Evolutionary conservation across 2,329 filamentous ascomycete species (phyloP), one percentile per base, ranked within the genome.

Genomic region (Lachnellula subtilissima): DNA sequence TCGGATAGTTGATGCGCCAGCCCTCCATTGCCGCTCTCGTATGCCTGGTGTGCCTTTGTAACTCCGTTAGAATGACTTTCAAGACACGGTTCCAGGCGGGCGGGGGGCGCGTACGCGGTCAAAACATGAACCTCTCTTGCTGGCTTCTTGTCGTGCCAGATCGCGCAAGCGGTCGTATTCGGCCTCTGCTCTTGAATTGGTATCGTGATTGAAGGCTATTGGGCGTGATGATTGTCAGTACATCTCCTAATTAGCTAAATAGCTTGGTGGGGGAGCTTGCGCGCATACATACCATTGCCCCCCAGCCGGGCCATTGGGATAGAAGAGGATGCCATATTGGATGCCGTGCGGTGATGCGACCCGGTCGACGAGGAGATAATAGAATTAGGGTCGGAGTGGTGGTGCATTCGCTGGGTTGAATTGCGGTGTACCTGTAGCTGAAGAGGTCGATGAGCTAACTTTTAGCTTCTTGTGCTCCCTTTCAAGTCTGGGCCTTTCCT

Each of bases 161-260:
- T 87, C 86, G 67, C 94, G 90, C 46, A 97, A 82, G 53, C 90
- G 88, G 71, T 97, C 92, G 74, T 97, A 97, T 75, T 97, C 92
- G 64, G 80, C 84, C 77, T 97, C 92, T 54, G 84, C 78, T 57
- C 86, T 80, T 64, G 76, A 76, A 69, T 82, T 83, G 64, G 85
- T 78, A 57, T 79, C 80, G 71, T 91, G 86, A 73, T 86, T 89
- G 77, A 93, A 90, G 73, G 87, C 89, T 92, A 70, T 40, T 9
- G n/a, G 37, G 14, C 19, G 54, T 46, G 49, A 58, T 28, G 37
- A 48, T 51, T 39, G 39, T 37, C 39, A 50, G 23, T 25, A 32
- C 15, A 8, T 47, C 35, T 52, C 46, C 36, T 48, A 3, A 15
- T 23, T 37, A 35, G 32, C 32, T 49, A n/a, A 36, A 15, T 14